Conservation (phyloP, 306 rosid species). For the Prunus padus region DNA sequence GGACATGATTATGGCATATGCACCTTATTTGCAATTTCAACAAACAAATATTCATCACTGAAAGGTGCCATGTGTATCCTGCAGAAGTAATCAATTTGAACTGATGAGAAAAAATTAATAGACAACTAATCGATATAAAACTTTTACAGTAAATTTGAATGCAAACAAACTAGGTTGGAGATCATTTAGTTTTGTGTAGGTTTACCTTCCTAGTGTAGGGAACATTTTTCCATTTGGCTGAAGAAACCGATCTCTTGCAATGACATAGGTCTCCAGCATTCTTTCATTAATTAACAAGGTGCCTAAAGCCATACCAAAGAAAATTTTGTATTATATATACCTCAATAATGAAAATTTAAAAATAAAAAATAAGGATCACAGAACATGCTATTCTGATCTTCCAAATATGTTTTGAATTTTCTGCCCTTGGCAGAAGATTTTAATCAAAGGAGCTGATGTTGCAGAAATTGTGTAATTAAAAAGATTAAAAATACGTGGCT, state of each 20-base stretch:
- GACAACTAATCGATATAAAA: neutral
- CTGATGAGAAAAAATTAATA: constrained; percentile 30
- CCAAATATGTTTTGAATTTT: neutral
- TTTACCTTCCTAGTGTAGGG: constrained; percentile 88
- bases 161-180: neutral
- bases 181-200: no score
- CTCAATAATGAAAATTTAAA: neutral
- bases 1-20: constrained; percentile 22
- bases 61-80: constrained; percentile 99
- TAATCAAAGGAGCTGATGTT: constrained; percentile 8
- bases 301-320: constrained; percentile 44
- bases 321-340: constrained; percentile 2
- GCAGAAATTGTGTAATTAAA: neutral
- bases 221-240: constrained; percentile 83
- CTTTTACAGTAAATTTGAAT: neutral
- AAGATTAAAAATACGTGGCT: constrained; percentile 3
- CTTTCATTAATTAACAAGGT: constrained; percentile 89
- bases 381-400: neutral
- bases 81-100: constrained; percentile 44
- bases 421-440: constrained; percentile 10
- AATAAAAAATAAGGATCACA: neutral
- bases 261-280: constrained; percentile 95
- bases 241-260: constrained; percentile 95
- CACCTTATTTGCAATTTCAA: constrained; percentile 97
- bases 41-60: constrained; percentile 91